A percentile compares a stretch with the other conserved stretches of the same genome.
phyloP scores from a whole-genome alignment of 1,139 yeast genomes.

The Yamadazyma jaroonii region DNA sequence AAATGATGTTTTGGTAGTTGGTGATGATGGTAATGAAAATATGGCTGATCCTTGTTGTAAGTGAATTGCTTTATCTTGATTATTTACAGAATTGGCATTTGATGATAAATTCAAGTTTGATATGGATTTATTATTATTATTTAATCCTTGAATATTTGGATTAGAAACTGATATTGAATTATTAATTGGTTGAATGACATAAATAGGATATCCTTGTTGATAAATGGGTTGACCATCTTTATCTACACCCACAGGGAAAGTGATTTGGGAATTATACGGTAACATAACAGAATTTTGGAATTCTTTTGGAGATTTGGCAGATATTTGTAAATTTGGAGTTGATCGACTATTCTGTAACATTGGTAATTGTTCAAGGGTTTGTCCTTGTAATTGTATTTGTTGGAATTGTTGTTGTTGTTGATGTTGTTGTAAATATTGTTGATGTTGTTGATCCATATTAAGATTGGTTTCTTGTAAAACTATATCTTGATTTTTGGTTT shows the following conservation, averaged over 20 bases:
- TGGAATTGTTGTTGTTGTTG: neutral
- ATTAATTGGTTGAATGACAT: constrained; percentile 25
- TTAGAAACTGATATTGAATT: neutral
- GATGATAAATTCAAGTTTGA: neutral
- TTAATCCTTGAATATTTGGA: neutral
- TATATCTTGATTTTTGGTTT: constrained; percentile 19
- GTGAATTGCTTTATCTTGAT: constrained; percentile 8
- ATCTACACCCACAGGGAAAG: constrained; percentile 33
- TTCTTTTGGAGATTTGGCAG: neutral
- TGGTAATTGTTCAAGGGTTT: neutral
- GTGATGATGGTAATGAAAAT: constrained; percentile 26
- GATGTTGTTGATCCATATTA: constrained; percentile 7
- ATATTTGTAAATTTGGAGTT: neutral
- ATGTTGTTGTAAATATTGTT: constrained; percentile 5
- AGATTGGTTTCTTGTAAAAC: constrained; percentile 6
- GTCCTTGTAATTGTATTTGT: neutral
- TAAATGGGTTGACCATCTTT: constrained; percentile 35
- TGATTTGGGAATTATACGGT: constrained; percentile 11
- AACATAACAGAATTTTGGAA: neutral
- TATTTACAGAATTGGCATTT: neutral
- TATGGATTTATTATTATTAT: neutral
- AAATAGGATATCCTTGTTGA: constrained; percentile 34
- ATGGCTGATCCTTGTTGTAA: constrained; percentile 24
- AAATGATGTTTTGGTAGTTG: constrained; percentile 17
- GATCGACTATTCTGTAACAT: neutral